phyloP scores from a whole-genome alignment of 331 rosid species.

The Rhamnella rubrinervis region DNA sequence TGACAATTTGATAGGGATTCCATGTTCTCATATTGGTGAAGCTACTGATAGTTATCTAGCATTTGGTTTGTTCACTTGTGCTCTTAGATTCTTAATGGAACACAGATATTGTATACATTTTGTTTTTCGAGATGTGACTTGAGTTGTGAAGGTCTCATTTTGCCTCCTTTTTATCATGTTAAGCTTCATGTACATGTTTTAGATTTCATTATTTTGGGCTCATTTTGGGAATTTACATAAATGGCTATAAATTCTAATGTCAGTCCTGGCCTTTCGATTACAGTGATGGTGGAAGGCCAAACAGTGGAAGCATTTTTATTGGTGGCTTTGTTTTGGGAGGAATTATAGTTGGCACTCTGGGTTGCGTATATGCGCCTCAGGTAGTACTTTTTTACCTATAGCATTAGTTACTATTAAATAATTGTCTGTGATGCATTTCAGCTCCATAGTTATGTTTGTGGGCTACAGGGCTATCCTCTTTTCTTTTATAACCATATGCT shows the following conservation, averaged over 20 bases:
- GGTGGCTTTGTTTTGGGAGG: conserved; percentile 98
- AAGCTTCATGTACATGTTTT: background rate
- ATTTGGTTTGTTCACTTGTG: background rate
- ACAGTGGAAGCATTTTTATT: conserved; percentile 73
- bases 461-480: conserved; percentile 6
- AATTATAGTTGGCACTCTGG: conserved; percentile 86
- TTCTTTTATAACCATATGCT: conserved; percentile 13
- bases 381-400: conserved; percentile 33
- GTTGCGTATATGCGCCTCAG: conserved; percentile 97
- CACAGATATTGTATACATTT: background rate
- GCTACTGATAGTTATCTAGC: background rate
- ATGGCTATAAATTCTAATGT: conserved; percentile 23
- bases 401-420: background rate
- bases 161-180: background rate
- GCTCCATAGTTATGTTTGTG: background rate
- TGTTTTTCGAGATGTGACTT: background rate
- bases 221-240: conserved; percentile 11
- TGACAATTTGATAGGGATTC: too few species aligned
- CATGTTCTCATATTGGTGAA: background rate
- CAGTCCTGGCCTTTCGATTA: conserved; percentile 22
- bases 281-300: conserved; percentile 71
- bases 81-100: background rate
- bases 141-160: background rate
- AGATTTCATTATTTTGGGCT: background rate
- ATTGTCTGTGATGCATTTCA: background rate